A percentile compares a stretch with the other conserved stretches of the same genome.
Conservation (phyloP, 345 rosid genomes). For the Linum trigynum region DNA sequence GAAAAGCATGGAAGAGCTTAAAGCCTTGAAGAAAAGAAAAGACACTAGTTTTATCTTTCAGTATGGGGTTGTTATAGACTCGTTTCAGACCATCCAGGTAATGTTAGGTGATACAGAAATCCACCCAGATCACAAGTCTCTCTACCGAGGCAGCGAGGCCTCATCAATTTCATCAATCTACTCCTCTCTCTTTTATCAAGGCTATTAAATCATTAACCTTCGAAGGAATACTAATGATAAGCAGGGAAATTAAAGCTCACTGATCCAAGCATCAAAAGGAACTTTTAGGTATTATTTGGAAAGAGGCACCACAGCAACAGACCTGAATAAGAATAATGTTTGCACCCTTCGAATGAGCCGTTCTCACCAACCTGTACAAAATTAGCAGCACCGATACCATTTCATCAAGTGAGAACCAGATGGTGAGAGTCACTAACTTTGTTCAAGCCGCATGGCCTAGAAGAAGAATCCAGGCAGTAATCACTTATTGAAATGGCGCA, state of each 20-base stretch:
- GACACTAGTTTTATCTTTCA: neutral
- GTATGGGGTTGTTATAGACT: no score
- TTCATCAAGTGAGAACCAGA: neutral
- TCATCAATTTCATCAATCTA: no score
- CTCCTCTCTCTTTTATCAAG: no score
- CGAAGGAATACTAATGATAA: no score
- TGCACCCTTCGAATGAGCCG: constrained; percentile 64
- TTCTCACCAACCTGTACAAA: constrained; percentile 54
- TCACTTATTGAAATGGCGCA: no score
- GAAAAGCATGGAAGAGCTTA: constrained; percentile 10
- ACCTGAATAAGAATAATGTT: constrained; percentile 91
- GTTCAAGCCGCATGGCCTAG: neutral
- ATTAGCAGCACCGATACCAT: neutral
- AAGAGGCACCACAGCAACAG: neutral
- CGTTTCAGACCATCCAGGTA: no score
- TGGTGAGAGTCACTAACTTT: neutral
- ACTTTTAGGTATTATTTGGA: neutral
- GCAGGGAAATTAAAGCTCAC: neutral
- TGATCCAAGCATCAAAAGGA: neutral
- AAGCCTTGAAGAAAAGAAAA: neutral
- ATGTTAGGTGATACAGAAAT: no score
- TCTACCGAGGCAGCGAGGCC: no score
- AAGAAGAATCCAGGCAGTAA: no score
- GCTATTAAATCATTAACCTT: no score
- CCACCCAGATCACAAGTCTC: no score